phyloP scores from a whole-genome alignment of 352 stramenopile species.

The Albugo candida region DNA sequence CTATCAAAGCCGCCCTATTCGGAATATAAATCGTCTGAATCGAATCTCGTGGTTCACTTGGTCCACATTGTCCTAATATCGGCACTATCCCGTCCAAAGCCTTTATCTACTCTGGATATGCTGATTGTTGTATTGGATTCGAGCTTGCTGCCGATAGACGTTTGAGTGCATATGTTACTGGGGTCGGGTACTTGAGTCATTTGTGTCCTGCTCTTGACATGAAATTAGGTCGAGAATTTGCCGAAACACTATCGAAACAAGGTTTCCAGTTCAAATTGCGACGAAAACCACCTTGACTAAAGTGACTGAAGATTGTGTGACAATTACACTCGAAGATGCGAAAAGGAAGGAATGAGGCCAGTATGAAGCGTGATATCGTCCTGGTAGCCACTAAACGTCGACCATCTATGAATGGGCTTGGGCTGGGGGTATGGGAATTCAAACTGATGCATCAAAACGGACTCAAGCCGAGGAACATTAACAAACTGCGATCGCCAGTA shows the following conservation, averaged over 20 bases:
- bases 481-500: conserved; percentile 80
- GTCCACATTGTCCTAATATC: conserved; percentile 97
- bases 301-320: conserved; percentile 83
- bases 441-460: conserved; percentile 90
- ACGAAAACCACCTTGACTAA: conserved; percentile 93
- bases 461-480: conserved; percentile 97
- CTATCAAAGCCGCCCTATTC: conserved; percentile 96
- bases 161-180: conserved; percentile 89
- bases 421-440: conserved; percentile 95
- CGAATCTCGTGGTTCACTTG: conserved; percentile 89
- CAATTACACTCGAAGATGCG: conserved; percentile 86
- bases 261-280: conserved; percentile 92
- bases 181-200: conserved; percentile 96
- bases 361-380: conserved; percentile 62
- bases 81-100: conserved; percentile 99
- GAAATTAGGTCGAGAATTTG: conserved; percentile 93
- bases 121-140: conserved; percentile 95
- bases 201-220: conserved; percentile 86
- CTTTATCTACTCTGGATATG: conserved; percentile 89
- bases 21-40: conserved; percentile 98
- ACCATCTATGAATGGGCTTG: conserved; percentile 89
- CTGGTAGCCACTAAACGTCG: conserved; percentile 82
- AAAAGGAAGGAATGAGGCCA: conserved; percentile 25
- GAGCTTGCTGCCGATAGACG: conserved; percentile 86
- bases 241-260: conserved; percentile 96